Conservation (phyloP, 441 rosid genomes). For the Capsella rubella region DNA sequence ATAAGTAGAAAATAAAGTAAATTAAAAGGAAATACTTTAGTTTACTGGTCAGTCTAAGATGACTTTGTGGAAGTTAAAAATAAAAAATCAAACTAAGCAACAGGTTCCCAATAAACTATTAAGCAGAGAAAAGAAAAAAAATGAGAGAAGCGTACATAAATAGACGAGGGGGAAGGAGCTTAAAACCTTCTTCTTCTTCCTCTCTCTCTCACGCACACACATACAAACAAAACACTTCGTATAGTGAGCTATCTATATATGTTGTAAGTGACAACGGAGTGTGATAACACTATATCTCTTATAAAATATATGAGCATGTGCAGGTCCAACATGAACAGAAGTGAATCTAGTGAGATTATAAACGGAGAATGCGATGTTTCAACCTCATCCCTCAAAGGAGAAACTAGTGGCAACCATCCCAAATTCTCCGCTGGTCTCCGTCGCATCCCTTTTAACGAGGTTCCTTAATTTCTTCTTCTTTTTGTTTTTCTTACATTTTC, state of each 20-base stretch:
- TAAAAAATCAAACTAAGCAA: background rate
- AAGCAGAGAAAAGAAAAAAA: background rate
- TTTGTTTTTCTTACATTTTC: background rate
- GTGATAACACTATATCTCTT: constrained; percentile 1
- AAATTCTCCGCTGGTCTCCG: constrained; percentile 41
- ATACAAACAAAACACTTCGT: background rate
- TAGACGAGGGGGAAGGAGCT: constrained; percentile 29
- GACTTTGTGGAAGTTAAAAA: constrained; percentile 11
- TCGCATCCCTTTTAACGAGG: constrained; percentile 48
- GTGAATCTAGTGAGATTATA: constrained; percentile 40
- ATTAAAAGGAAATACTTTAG: constrained; percentile 10
- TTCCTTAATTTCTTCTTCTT: constrained; percentile 13
- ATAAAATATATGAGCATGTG: constrained; percentile 39
- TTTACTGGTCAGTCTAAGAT: constrained; percentile 14
- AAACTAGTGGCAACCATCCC: constrained; percentile 29
- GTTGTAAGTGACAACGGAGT: constrained; percentile 15
- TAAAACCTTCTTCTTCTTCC: constrained; percentile 40
- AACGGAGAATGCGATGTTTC: constrained; percentile 41
- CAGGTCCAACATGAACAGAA: constrained; percentile 33
- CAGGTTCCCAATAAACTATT: background rate
- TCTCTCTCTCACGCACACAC: constrained; percentile 5
- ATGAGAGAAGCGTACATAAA: constrained; percentile 28
- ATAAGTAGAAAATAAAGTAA: constrained; percentile 35
- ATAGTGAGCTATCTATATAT: too few relatives aligned
- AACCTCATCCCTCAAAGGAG: constrained; percentile 41